Evolutionary conservation across 1,284 basidiomycete species (phyloP).

Genomic region (Sparassis latifolia): DNA sequence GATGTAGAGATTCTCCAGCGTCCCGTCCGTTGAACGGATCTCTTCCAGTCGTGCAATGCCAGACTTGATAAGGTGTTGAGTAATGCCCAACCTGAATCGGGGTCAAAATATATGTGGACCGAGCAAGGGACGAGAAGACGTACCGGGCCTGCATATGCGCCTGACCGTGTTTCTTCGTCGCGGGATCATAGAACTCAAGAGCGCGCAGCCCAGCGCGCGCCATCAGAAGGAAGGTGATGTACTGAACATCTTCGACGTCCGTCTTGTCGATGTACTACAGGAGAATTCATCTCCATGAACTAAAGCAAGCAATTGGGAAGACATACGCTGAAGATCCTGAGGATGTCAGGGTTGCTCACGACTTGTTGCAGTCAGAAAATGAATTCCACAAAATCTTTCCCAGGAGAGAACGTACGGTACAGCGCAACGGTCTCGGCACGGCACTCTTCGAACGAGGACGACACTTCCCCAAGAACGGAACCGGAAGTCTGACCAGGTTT

Average conservation of each 20-base stretch:
- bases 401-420: conserved; percentile 45
- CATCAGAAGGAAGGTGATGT: conserved; percentile 79
- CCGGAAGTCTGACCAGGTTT: conserved; percentile 76
- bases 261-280: conserved; percentile 56
- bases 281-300: neutral
- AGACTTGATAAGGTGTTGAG: conserved; percentile 64
- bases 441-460: conserved; percentile 85
- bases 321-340: conserved; percentile 70
- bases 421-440: conserved; percentile 79
- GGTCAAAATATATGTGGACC: neutral
- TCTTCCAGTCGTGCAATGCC: conserved; percentile 71
- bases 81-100: conserved; percentile 62
- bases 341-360: conserved; percentile 62
- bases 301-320: neutral
- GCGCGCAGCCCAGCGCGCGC: conserved; percentile 75
- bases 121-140: conserved; percentile 10
- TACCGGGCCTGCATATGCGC: conserved; percentile 90
- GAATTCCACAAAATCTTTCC: neutral
- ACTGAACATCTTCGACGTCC: conserved; percentile 72
- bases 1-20: conserved; percentile 63
- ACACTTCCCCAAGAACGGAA: conserved; percentile 76
- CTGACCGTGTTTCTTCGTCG: conserved; percentile 77
- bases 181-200: conserved; percentile 79
- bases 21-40: conserved; percentile 47
- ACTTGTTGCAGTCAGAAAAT: conserved; percentile 34